Evolutionary conservation across 2,329 filamentous ascomycete genomes (phyloP).

Genomic region (Botrytis fabae): DNA sequence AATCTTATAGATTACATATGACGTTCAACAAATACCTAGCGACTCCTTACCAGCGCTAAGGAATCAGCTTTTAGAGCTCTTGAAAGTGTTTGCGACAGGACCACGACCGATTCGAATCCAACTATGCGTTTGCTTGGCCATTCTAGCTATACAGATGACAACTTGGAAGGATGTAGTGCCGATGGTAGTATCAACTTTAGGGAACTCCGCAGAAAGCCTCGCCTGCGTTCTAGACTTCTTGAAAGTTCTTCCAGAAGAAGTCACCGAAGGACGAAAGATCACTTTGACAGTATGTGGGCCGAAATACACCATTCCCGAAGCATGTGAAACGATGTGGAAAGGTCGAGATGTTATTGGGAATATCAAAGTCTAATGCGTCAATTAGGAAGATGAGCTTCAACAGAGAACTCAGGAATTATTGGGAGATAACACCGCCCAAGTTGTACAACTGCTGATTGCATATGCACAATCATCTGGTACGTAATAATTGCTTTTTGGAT

Average conservation of each 20-base stretch:
- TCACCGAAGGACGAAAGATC: conserved; percentile 98
- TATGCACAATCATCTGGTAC: conserved; percentile 90
- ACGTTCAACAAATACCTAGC: conserved; percentile 82
- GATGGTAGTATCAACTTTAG: conserved; percentile 76
- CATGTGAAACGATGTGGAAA: conserved; percentile 41
- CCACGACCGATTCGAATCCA: conserved; percentile 86
- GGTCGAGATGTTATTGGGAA: conserved; percentile 40
- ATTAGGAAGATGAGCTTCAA: conserved; percentile 91
- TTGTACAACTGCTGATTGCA: conserved; percentile 81
- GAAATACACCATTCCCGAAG: conserved; percentile 50
- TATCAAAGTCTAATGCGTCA: conserved; percentile 51
- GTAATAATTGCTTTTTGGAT: conserved; percentile 37
- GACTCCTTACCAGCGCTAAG: conserved; percentile 74
- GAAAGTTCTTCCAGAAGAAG: conserved; percentile 95
- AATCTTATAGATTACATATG: conserved; percentile 80
- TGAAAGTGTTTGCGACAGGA: conserved; percentile 78
- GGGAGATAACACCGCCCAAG: conserved; percentile 85
- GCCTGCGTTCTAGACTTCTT: conserved; percentile 93
- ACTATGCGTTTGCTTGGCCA: conserved; percentile 91
- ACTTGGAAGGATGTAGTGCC: conserved; percentile 91
- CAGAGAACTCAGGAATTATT: conserved; percentile 85
- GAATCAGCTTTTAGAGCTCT: conserved; percentile 77
- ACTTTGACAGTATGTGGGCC: conserved; percentile 94
- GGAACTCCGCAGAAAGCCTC: conserved; percentile 73
- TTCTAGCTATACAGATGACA: conserved; percentile 93